Percentiles rank a stretch among this genome's conserved stretches.
Conservation (phyloP, 345 rosid species). For the Combretum micranthum region DNA sequence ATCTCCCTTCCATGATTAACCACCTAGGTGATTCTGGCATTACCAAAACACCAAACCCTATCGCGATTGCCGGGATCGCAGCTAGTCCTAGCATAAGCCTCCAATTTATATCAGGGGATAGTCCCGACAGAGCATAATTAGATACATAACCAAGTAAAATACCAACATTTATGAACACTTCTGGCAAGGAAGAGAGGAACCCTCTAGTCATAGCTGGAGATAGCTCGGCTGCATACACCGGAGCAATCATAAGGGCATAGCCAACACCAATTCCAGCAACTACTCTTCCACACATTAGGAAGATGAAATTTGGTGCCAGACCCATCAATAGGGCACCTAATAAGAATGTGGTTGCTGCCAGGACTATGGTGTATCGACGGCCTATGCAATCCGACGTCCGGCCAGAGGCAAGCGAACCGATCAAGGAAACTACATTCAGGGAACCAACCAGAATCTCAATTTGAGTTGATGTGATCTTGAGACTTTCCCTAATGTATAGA, state of each 20-base stretch:
- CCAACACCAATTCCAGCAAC: constrained; percentile 61
- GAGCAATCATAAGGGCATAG: constrained; percentile 51
- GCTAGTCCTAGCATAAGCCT: constrained; percentile 53
- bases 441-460: constrained; percentile 45
- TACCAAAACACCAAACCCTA: constrained; percentile 35
- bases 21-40: constrained; percentile 69
- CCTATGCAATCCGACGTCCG: constrained; percentile 55
- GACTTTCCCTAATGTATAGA: constrained; percentile 27
- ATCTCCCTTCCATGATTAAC: constrained; percentile 39
- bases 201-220: constrained; percentile 48
- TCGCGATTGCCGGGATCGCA: constrained; percentile 32
- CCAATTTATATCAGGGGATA: constrained; percentile 35
- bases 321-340: constrained; percentile 48
- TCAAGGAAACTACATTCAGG: constrained; percentile 35
- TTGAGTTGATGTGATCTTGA: constrained; percentile 25
- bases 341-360: constrained; percentile 47
- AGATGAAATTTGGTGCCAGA: constrained; percentile 33
- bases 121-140: constrained; percentile 39
- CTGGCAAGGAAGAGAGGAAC: constrained; percentile 53
- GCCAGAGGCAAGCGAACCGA: constrained; percentile 50
- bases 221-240: constrained; percentile 42
- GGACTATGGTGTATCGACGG: constrained; percentile 48
- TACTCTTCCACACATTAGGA: constrained; percentile 38
- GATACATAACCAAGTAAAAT: constrained; percentile 46
- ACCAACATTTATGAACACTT: constrained; percentile 46